A percentile compares a stretch with the other conserved stretches of the same genome.
Evolutionary conservation across 371 early-diverging fungal species (phyloP).

Genomic region (Syncephalis plumigaleata): DNA sequence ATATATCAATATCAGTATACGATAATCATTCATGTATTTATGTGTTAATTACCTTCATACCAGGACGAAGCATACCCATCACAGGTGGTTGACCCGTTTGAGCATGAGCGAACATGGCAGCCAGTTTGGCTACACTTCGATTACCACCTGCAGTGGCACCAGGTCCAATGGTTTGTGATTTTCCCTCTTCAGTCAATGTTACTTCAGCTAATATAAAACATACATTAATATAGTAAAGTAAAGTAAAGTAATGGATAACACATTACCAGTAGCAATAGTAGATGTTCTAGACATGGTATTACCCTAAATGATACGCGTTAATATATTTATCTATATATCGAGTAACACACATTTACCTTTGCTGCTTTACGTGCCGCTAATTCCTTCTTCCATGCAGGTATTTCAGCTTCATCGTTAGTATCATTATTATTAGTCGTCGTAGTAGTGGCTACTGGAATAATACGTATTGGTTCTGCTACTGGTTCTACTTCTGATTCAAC

Average conservation of each 20-base stretch:
- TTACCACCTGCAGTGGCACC: constrained; percentile 7
- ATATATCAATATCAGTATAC: too few species aligned
- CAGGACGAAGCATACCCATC: too few species aligned
- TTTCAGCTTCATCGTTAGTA: constrained; percentile 6
- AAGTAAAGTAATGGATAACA: background rate
- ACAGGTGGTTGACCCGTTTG: background rate
- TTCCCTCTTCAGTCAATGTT: too few species aligned
- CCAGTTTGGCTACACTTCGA: constrained; percentile 1
- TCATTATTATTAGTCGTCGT: background rate
- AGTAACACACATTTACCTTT: background rate
- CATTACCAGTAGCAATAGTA: background rate
- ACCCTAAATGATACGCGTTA: background rate
- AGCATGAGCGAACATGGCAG: background rate
- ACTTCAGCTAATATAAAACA: too few species aligned
- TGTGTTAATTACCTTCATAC: too few species aligned
- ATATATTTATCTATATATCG: background rate
- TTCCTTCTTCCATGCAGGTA: constrained; percentile 31
- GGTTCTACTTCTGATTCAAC: background rate
- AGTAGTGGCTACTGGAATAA: background rate
- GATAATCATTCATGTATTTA: too few species aligned
- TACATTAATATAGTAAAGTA: background rate
- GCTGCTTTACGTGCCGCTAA: constrained; percentile 25
- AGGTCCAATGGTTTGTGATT: too few species aligned
- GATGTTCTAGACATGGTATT: background rate
- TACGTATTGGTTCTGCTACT: background rate